Evolutionary conservation across 1,284 basidiomycete species (phyloP).

Genomic region (Taiwanofungus camphoratus): DNA sequence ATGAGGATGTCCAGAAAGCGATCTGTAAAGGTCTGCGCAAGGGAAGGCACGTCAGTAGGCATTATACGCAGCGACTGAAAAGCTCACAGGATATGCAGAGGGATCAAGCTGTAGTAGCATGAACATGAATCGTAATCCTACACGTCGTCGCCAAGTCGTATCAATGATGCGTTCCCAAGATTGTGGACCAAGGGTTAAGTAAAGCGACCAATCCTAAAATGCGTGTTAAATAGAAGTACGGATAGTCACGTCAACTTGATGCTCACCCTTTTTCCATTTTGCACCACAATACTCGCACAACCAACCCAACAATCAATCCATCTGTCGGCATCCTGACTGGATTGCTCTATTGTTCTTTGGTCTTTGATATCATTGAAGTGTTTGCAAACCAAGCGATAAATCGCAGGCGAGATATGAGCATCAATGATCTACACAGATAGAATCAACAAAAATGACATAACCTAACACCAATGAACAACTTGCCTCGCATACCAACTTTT

Average conservation of each 20-base stretch:
- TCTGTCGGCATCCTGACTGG: slow-evolving; percentile 33
- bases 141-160: slow-evolving; percentile 47
- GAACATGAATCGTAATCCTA: slow-evolving; percentile 67
- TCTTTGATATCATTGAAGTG: slow-evolving; percentile 32
- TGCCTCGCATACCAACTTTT: slow-evolving; percentile 40
- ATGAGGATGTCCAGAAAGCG: slow-evolving; percentile 55
- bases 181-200: slow-evolving; percentile 49
- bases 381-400: slow-evolving; percentile 61
- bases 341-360: slow-evolving; percentile 26
- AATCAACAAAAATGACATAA: not conserved
- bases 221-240: slow-evolving; percentile 2
- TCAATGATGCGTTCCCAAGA: slow-evolving; percentile 60
- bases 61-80: slow-evolving; percentile 2
- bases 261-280: slow-evolving; percentile 38
- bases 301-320: slow-evolving; percentile 79
- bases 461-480: slow-evolving; percentile 6
- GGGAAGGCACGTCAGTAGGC: not conserved
- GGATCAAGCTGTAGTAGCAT: slow-evolving; percentile 64
- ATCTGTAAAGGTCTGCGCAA: slow-evolving; percentile 43
- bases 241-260: not conserved
- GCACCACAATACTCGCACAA: slow-evolving; percentile 63
- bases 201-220: slow-evolving; percentile 59
- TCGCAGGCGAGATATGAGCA: slow-evolving; percentile 46
- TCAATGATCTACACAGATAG: slow-evolving; percentile 43
- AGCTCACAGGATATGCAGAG: slow-evolving; percentile 51